A percentile compares a stretch with the other conserved stretches of the same genome.
These are phyloP conservation scores for Nasturtium officinale DNA, from an alignment of 345 rosid genomes.

Conservation along the genomic window DNA sequence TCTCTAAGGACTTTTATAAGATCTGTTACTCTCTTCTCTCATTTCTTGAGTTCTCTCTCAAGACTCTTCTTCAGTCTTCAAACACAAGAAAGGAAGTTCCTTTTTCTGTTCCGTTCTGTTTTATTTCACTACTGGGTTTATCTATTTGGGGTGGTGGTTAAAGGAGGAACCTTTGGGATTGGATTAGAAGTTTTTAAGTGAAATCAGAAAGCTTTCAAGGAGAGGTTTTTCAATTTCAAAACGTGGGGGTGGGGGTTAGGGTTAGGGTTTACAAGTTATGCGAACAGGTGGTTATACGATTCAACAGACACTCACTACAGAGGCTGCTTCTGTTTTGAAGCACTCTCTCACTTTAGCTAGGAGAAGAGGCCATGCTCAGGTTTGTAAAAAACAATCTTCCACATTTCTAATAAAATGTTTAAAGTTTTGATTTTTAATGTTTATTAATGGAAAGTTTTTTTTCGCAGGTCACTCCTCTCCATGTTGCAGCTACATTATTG, in stretches of 20 bases:
- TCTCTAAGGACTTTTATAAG: neutral
- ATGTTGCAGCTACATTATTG: slow-evolving; percentile 75
- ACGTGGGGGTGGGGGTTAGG: slow-evolving; percentile 56
- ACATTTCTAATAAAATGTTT: neutral
- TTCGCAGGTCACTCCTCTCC: slow-evolving; percentile 75
- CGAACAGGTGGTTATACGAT: slow-evolving; percentile 92
- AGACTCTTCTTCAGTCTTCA: slow-evolving; percentile 35
- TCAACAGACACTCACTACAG: slow-evolving; percentile 95
- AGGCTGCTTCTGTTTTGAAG: slow-evolving; percentile 98
- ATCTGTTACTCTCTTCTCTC: slow-evolving; percentile 16
- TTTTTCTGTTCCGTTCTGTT: slow-evolving; percentile 10
- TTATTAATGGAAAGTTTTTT: slow-evolving; percentile 19
- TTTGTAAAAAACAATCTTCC: neutral
- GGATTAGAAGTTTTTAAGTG: slow-evolving; percentile 5
- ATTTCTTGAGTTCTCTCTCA: slow-evolving; percentile 2
- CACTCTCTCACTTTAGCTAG: slow-evolving; percentile 88
- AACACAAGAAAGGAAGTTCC: slow-evolving; percentile 39
- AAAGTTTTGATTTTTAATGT: slow-evolving; percentile 24
- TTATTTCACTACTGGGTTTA: slow-evolving; percentile 18
- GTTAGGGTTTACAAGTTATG: slow-evolving; percentile 77
- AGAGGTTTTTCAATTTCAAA: slow-evolving; percentile 30
- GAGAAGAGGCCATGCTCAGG: slow-evolving; percentile 97
- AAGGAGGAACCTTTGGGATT: slow-evolving; percentile 23
- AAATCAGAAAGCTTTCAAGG: slow-evolving; percentile 19
- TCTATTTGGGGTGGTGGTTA: slow-evolving; percentile 29